Evolutionary conservation across 1,284 basidiomycete genomes (phyloP), one percentile per base, ranked within the genome.

Genomic region (Naganishia liquefaciens): DNA sequence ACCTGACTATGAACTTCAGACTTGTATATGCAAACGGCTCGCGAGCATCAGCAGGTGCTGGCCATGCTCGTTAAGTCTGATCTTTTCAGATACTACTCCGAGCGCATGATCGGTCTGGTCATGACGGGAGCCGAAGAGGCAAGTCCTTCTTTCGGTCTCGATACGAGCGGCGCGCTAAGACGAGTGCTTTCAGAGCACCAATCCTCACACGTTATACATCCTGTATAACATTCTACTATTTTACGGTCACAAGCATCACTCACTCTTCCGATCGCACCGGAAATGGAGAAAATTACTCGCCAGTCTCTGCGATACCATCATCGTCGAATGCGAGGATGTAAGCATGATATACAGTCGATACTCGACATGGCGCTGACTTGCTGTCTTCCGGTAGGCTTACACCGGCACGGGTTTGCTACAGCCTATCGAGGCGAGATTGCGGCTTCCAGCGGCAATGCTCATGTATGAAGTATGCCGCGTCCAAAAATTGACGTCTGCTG

Each of bases 401-500:
- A 33, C 54, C 15, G 53, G 53, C 5, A 50, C 53, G 2, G 49
- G 54, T 25, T 17, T 55, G n/a, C 19, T 50, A 30, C 63, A 64
- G 47, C 87, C 89, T 3, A 91, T 93, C 68, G 91, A 93, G 76
- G 87, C 86, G 19, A 88, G 89, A 70, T 77, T 94, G 40, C 82
- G 89, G 69, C 80, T 86, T 63, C 81, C 93, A 33, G 84, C 88
- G 19, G 85, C 92, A 3, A 82, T 83, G 66, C 78, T 96, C 44
- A 81, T 97, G 66, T 97, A 95, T 73, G 92, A 97, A 77, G 88
- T 95, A 9, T 93, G 90, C 75, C 83, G 91, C 51, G 88, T 94
- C 57, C 91, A 94, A 76, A 91, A 89, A 71, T 79, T 95, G 63
- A 85, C 86, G 10, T 74, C 84, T 30, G 81, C 84, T 47, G 92